Evolutionary conservation across 2,329 filamentous ascomycete species (phyloP).

Genomic region (Venturia oleaginea): DNA sequence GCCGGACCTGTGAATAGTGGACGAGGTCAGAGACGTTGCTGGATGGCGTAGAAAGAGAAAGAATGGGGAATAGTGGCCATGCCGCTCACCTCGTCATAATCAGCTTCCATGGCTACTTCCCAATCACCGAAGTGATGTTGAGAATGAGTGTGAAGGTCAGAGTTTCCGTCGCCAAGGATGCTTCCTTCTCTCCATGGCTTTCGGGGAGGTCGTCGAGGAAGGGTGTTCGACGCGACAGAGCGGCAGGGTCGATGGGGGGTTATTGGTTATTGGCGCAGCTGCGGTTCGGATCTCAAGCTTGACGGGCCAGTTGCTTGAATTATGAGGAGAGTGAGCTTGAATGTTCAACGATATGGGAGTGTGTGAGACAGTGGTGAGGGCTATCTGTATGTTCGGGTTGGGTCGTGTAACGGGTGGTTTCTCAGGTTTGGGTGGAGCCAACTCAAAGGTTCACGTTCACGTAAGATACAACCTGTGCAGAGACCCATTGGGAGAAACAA

Average conservation of each 20-base stretch:
- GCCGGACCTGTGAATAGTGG: slow-evolving; percentile 53
- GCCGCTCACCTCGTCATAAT: slow-evolving; percentile 40
- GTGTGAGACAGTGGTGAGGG: too few relatives aligned
- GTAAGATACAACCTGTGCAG: too few relatives aligned
- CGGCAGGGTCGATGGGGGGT: too few relatives aligned
- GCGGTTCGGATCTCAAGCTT: not conserved
- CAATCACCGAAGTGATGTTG: not conserved
- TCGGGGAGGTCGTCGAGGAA: not conserved
- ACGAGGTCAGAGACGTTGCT: not conserved
- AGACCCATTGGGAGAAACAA: too few relatives aligned
- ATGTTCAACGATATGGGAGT: too few relatives aligned
- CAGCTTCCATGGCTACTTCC: slow-evolving; percentile 37
- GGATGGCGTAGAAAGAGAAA: not conserved
- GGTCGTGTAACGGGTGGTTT: too few relatives aligned
- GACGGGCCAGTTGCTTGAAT: too few relatives aligned
- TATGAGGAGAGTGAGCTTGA: too few relatives aligned
- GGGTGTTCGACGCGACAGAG: not conserved
- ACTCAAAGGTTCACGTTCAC: too few relatives aligned
- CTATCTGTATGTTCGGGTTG: too few relatives aligned
- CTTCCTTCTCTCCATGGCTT: slow-evolving; percentile 9
- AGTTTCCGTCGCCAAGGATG: slow-evolving; percentile 7
- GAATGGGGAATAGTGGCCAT: not conserved
- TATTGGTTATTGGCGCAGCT: too few relatives aligned
- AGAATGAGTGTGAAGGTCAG: not conserved
- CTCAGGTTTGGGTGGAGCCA: too few relatives aligned